phyloP scores from a whole-genome alignment of 805 yeast genomes.

The Suhomyces vadensis region DNA sequence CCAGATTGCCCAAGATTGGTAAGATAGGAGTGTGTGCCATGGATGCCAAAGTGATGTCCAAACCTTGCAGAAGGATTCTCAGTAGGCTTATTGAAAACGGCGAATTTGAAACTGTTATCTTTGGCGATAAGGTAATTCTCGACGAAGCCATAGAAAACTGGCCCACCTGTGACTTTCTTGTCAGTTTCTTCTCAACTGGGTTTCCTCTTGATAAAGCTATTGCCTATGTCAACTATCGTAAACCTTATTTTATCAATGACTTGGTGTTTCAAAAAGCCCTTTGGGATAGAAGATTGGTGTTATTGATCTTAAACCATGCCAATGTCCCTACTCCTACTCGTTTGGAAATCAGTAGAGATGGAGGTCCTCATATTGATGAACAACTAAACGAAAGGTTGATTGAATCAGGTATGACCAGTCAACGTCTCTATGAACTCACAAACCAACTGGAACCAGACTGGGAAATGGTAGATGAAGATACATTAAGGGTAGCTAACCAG shows the following conservation, averaged over 20 bases:
- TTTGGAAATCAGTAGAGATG: conserved; percentile 89
- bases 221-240: conserved; percentile 80
- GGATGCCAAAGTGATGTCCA: conserved; percentile 94
- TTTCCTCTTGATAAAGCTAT: conserved; percentile 97
- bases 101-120: conserved; percentile 93
- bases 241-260: conserved; percentile 89
- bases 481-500: conserved; percentile 72
- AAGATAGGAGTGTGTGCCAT: conserved; percentile 98
- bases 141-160: conserved; percentile 95
- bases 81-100: conserved; percentile 87
- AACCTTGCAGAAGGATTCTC: conserved; percentile 91
- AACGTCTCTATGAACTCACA: conserved; percentile 60
- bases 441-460: conserved; percentile 74
- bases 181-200: conserved; percentile 92
- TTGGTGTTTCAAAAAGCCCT: conserved; percentile 85
- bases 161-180: conserved; percentile 97
- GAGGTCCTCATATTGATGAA: conserved; percentile 83
- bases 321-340: conserved; percentile 90
- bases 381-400: conserved; percentile 51
- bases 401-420: conserved; percentile 37
- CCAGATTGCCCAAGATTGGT: conserved; percentile 72
- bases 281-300: conserved; percentile 96
- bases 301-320: conserved; percentile 73
- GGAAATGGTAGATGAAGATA: conserved; percentile 82
- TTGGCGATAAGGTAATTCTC: conserved; percentile 94